These are phyloP conservation scores for Gnomoniopsis smithogilvyi DNA, from an alignment of 2,329 filamentous ascomycete species.

Conservation along the genomic window DNA sequence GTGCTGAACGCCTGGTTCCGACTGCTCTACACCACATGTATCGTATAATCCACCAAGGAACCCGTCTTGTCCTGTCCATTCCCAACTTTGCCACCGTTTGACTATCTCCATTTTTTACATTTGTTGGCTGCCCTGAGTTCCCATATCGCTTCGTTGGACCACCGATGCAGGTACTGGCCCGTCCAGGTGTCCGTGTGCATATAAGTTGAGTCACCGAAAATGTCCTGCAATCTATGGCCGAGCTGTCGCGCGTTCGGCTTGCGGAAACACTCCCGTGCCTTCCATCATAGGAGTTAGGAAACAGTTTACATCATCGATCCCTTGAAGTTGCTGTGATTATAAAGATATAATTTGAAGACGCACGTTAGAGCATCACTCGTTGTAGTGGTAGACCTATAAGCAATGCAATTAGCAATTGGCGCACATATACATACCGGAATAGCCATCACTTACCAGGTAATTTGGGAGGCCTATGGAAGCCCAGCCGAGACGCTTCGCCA, in stretches of 20 bases:
- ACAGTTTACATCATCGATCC: no score
- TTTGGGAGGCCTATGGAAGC: constrained; percentile 85
- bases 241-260: neutral
- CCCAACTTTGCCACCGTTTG: neutral
- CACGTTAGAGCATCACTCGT: constrained; percentile 53
- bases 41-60: neutral
- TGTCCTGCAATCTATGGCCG: neutral
- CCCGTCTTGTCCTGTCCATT: neutral
- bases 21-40: constrained; percentile 1
- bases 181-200: neutral
- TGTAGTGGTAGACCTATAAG: constrained; percentile 79
- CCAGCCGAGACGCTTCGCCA: constrained; percentile 88
- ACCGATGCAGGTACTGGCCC: neutral
- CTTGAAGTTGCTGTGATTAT: neutral
- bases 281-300: neutral
- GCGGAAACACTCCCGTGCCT: neutral
- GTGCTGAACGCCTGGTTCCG: neutral
- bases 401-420: neutral
- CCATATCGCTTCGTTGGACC: neutral
- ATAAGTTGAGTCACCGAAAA: neutral
- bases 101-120: neutral
- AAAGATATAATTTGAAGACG: neutral
- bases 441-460: constrained; percentile 71
- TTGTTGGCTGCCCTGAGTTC: neutral
- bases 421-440: neutral